These are phyloP conservation scores for Trapa incisa DNA, from an alignment of 345 rosid species.

Conservation along the genomic window DNA sequence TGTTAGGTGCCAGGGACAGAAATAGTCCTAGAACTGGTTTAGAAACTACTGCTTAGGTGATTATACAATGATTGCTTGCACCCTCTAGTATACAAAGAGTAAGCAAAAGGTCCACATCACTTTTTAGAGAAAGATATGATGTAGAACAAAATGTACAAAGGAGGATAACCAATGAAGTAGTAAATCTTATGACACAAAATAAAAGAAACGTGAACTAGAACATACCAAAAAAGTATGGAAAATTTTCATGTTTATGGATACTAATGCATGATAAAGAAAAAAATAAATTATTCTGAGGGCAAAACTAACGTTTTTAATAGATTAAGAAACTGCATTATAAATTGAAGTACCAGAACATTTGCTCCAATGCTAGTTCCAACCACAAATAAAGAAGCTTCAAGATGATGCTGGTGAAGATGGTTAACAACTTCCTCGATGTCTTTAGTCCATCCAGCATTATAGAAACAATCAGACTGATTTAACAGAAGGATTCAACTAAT, in stretches of 20 bases:
- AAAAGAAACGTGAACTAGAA: neutral
- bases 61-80: too few relatives aligned
- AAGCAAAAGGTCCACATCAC: neutral
- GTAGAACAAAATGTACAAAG: neutral
- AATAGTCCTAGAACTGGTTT: neutral
- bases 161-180: neutral
- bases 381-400: slow-evolving; percentile 69
- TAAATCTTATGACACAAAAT: neutral
- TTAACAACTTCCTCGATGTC: slow-evolving; percentile 43
- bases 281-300: neutral
- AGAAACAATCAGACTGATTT: slow-evolving; percentile 78
- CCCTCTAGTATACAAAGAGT: neutral
- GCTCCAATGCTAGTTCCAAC: slow-evolving; percentile 95
- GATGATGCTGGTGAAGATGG: slow-evolving; percentile 45
- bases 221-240: neutral
- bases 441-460: slow-evolving; percentile 91
- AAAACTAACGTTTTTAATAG: neutral
- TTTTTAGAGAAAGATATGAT: neutral
- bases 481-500: neutral
- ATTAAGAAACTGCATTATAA: neutral
- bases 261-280: neutral
- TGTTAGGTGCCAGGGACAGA: neutral
- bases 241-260: neutral
- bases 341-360: slow-evolving; percentile 48
- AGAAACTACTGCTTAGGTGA: neutral